Evolutionary conservation across 202 grass and related monocot species (phyloP).

Genomic region (Panicum hallii): DNA sequence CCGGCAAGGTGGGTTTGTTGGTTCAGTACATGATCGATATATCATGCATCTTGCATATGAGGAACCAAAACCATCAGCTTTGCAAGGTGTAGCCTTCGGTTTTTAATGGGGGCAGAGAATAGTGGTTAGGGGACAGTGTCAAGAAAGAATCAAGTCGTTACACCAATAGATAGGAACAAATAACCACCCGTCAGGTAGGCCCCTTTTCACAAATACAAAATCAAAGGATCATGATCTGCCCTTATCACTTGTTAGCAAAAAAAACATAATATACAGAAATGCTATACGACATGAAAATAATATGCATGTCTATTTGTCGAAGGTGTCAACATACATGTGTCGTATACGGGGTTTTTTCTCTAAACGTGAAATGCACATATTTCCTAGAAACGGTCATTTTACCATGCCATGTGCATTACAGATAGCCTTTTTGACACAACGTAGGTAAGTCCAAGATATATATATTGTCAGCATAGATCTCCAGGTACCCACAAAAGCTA

Average conservation of each 20-base stretch:
- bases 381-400: not conserved
- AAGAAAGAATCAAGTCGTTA: conserved; percentile 30
- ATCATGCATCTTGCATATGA: not conserved
- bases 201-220: not conserved
- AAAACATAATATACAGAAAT: not conserved
- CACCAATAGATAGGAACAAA: conserved; percentile 32
- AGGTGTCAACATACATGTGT: not conserved
- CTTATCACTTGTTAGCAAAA: not conserved
- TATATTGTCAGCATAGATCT: too few species aligned
- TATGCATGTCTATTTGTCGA: not conserved
- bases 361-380: not conserved
- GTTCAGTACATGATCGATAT: not conserved
- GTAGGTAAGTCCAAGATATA: not conserved
- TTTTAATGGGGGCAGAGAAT: conserved; percentile 22
- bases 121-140: conserved; percentile 37
- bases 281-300: not conserved
- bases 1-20: conserved; percentile 8
- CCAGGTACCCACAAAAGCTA: too few species aligned
- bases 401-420: not conserved
- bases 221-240: not conserved
- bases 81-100: not conserved
- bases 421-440: not conserved
- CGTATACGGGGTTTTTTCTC: not conserved
- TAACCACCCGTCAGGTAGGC: conserved; percentile 5
- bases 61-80: not conserved